Percentiles rank a stretch among this genome's conserved stretches.
phyloP scores from a whole-genome alignment of 306 rosid species.

The Pachyrhizus erosus region DNA sequence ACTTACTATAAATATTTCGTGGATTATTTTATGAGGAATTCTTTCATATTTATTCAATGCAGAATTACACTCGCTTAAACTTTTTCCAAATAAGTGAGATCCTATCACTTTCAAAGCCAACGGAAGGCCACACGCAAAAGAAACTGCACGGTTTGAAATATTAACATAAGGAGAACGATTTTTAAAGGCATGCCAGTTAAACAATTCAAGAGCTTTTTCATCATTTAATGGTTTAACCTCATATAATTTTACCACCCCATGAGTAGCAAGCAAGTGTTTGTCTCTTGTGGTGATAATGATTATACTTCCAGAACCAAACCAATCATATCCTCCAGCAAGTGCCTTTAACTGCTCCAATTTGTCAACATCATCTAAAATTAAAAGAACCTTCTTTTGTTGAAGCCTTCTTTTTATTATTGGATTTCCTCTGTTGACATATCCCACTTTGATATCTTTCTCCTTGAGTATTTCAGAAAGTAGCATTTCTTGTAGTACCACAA shows the following conservation, averaged over 20 bases:
- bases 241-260: neutral
- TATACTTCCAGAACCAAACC: neutral
- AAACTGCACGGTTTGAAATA: neutral
- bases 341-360: neutral
- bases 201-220: neutral
- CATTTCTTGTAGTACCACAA: neutral
- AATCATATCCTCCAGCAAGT: neutral
- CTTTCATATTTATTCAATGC: neutral
- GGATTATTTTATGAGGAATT: neutral
- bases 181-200: neutral
- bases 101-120: neutral
- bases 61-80: neutral
- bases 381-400: neutral
- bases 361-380: neutral
- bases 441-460: neutral
- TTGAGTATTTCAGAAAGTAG: neutral
- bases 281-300: neutral
- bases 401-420: neutral
- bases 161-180: neutral
- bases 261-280: neutral
- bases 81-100: neutral
- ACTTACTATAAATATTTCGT: neutral
- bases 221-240: neutral
- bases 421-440: neutral
- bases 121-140: neutral